Conservation (phyloP, 1,284 basidiomycete species). For the Ustilago lituana region DNA sequence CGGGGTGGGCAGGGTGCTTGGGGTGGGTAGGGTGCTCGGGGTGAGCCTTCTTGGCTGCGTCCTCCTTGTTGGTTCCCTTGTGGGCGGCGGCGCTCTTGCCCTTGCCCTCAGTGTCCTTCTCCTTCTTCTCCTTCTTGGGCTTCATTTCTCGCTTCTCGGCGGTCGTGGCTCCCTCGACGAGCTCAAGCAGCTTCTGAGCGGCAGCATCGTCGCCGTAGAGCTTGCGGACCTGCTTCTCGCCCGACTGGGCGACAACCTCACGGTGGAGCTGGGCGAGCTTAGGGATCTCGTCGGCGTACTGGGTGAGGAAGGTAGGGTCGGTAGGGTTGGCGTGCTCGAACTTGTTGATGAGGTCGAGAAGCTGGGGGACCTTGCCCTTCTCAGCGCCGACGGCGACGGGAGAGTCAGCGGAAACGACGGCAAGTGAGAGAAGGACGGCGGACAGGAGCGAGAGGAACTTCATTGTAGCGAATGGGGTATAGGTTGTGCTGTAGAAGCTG, state of each 20-base stretch:
- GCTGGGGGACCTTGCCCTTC: slow-evolving; percentile 24
- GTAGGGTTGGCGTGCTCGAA: slow-evolving; percentile 28
- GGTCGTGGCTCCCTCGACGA: slow-evolving; percentile 13
- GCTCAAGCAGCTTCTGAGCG: slow-evolving; percentile 17
- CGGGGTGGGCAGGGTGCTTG: slow-evolving; percentile 1
- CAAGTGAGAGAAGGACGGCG: slow-evolving; percentile 13
- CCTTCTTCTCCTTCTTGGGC: slow-evolving; percentile 8
- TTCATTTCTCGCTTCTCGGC: slow-evolving; percentile 9
- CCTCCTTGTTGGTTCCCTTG: slow-evolving; percentile 7
- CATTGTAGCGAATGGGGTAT: slow-evolving; percentile 2
- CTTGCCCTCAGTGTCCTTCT: neutral
- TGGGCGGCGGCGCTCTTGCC: neutral
- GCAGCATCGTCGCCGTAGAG: slow-evolving; percentile 20
- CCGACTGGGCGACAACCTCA: slow-evolving; percentile 13
- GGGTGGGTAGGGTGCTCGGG: neutral
- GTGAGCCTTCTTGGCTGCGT: neutral
- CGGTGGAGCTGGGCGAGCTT: slow-evolving; percentile 25
- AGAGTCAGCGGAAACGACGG: slow-evolving; percentile 21
- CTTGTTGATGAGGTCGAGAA: slow-evolving; percentile 30
- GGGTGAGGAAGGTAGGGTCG: slow-evolving; percentile 5
- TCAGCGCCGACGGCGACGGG: slow-evolving; percentile 13
- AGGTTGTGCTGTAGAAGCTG: slow-evolving; percentile 17
- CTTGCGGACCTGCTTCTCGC: slow-evolving; percentile 8
- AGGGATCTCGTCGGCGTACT: slow-evolving; percentile 9
- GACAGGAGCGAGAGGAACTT: slow-evolving; percentile 36